Conservation (phyloP, 2,329 filamentous ascomycete species). For the Exserohilum turcica region DNA sequence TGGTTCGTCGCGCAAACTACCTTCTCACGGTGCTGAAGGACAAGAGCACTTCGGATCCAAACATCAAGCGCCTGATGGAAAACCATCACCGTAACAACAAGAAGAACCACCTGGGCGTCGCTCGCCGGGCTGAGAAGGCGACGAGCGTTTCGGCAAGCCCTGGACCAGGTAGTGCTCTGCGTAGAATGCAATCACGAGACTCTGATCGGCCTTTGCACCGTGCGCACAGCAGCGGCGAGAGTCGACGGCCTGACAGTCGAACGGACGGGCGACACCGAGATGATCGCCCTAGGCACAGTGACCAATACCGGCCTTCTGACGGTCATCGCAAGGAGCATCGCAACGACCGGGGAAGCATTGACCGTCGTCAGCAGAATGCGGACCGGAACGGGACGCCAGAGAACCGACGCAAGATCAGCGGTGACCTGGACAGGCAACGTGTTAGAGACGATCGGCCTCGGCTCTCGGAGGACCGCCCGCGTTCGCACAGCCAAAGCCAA, state of each 20-base stretch:
- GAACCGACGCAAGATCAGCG: constrained; percentile 51
- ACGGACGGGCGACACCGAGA: constrained; percentile 35
- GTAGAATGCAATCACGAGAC: constrained; percentile 42
- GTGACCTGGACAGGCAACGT: constrained; percentile 45
- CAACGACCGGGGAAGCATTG: constrained; percentile 42
- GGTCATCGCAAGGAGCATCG: constrained; percentile 46
- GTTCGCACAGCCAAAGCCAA: constrained; percentile 54
- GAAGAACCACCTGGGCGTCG: constrained; percentile 66
- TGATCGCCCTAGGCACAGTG: constrained; percentile 45
- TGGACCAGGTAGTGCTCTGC: constrained; percentile 56
- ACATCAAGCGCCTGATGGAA: constrained; percentile 79
- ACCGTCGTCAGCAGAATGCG: constrained; percentile 44
- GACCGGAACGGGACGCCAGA: constrained; percentile 52
- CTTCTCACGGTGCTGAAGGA: constrained; percentile 93
- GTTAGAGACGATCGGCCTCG: constrained; percentile 42
- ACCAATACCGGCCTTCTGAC: constrained; percentile 42
- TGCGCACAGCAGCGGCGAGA: constrained; percentile 45
- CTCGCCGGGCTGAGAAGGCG: constrained; percentile 60
- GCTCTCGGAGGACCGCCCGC: constrained; percentile 52
- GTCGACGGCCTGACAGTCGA: constrained; percentile 39
- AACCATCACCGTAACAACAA: constrained; percentile 97
- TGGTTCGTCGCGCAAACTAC: constrained; percentile 93
- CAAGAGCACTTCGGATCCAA: constrained; percentile 73
- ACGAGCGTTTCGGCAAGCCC: constrained; percentile 73
- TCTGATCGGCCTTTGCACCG: constrained; percentile 47